Evolutionary conservation across 1,139 yeast species (phyloP).

Genomic region (Geotrichum europaeum): DNA sequence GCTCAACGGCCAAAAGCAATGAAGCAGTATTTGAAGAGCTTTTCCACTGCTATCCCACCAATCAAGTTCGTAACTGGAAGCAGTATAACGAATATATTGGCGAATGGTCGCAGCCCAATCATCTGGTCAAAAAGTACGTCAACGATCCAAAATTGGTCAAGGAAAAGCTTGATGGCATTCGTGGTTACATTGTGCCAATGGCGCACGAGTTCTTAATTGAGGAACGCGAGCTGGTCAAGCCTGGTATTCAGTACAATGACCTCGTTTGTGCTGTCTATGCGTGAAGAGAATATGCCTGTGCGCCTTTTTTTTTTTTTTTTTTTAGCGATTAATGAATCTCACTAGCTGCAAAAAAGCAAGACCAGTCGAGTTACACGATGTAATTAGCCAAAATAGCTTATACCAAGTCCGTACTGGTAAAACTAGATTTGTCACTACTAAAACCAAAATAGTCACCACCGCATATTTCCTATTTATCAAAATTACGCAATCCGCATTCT

Average conservation of each 20-base stretch:
- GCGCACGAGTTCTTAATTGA: constrained; percentile 19
- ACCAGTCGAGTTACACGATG: no score
- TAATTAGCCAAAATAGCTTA: no score
- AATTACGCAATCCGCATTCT: no score
- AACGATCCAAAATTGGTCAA: constrained; percentile 14
- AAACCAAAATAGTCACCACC: no score
- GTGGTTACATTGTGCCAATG: constrained; percentile 19
- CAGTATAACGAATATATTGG: constrained; percentile 12
- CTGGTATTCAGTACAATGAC: constrained; percentile 19
- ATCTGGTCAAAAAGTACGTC: constrained; percentile 14
- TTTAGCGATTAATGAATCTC: no score
- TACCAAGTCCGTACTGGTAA: no score
- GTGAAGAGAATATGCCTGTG: not conserved
- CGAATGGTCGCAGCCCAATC: constrained; percentile 14
- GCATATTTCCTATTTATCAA: no score
- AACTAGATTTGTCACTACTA: no score
- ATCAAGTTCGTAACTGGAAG: constrained; percentile 17
- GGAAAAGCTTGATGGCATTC: constrained; percentile 11
- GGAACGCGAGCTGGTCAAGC: constrained; percentile 18
- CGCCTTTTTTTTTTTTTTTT: no score
- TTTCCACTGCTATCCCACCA: constrained; percentile 18
- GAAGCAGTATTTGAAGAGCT: constrained; percentile 19
- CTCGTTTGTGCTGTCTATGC: constrained; percentile 18
- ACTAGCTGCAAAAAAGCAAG: no score
- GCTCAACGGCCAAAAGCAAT: constrained; percentile 10